Percentiles rank a stretch among this genome's conserved stretches.
Evolutionary conservation across 768 basidiomycete species (phyloP).

Genomic region (Boletus pseudo-olivaceus): DNA sequence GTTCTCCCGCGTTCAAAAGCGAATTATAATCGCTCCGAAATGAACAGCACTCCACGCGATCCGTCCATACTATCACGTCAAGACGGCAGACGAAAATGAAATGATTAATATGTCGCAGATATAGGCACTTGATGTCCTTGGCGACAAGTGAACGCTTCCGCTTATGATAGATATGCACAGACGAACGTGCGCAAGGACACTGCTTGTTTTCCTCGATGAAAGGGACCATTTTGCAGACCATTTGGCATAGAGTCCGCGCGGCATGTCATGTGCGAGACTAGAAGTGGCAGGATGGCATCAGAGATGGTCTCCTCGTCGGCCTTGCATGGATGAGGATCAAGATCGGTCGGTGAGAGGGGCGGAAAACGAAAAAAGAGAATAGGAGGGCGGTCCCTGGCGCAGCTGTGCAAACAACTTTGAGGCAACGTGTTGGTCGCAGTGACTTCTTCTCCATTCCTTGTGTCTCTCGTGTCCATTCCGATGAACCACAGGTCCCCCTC

Average conservation of each 20-base stretch:
- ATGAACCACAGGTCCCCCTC: slow-evolving; percentile 2
- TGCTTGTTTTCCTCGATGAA: slow-evolving; percentile 2
- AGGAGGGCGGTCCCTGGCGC: neutral
- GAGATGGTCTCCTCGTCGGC: neutral
- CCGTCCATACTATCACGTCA: slow-evolving; percentile 7
- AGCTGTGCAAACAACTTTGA: slow-evolving; percentile 6
- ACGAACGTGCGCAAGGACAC: slow-evolving; percentile 4
- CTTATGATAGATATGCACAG: slow-evolving; percentile 10
- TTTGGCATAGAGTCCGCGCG: neutral
- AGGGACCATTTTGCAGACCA: neutral
- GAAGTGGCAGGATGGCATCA: neutral
- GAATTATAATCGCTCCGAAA: slow-evolving; percentile 12
- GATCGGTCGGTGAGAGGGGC: neutral
- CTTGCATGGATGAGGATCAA: neutral
- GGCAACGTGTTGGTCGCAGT: slow-evolving; percentile 23
- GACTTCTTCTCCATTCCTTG: slow-evolving; percentile 15
- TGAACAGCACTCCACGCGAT: slow-evolving; percentile 20
- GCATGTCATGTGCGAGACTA: neutral
- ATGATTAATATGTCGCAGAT: slow-evolving; percentile 3
- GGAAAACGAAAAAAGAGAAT: neutral
- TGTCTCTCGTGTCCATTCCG: neutral
- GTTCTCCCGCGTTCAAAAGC: neutral
- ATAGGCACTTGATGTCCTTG: slow-evolving; percentile 1
- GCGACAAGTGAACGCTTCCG: neutral
- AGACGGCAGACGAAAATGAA: slow-evolving; percentile 6